A percentile compares a stretch with the other conserved stretches of the same genome.
phyloP scores from a whole-genome alignment of 208 protist genomes.

The Wallacemonas sp. region DNA sequence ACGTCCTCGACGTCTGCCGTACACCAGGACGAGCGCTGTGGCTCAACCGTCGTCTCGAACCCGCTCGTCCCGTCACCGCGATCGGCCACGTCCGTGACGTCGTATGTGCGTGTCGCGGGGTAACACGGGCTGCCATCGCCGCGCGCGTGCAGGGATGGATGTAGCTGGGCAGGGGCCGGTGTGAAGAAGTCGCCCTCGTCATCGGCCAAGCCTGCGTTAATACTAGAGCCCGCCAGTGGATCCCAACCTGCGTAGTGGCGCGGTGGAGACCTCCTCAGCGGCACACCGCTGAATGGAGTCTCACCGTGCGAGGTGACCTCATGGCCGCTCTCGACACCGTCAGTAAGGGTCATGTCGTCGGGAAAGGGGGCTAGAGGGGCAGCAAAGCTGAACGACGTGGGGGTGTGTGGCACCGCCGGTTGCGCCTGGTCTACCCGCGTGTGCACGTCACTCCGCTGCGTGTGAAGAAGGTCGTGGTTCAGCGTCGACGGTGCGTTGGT shows the following conservation, averaged over 20 bases:
- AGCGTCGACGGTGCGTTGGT: not conserved
- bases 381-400: not conserved
- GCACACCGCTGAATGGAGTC: no score
- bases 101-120: no score
- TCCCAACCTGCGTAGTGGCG: no score
- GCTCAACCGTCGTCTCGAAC: not conserved
- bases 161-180: no score
- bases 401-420: not conserved
- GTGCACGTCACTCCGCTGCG: not conserved
- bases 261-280: no score
- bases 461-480: not conserved
- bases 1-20: conserved; percentile 55
- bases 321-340: not conserved
- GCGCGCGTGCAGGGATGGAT: not conserved
- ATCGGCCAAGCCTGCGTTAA: not conserved
- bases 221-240: no score
- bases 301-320: no score
- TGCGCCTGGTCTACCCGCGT: not conserved
- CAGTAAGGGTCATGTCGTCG: not conserved
- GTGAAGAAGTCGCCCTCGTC: not conserved
- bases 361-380: not conserved
- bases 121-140: not conserved
- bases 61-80: not conserved
- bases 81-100: not conserved
- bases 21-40: conserved; percentile 7